phyloP scores from a whole-genome alignment of 2,329 filamentous ascomycete genomes.

The Colletotrichum sp. region DNA sequence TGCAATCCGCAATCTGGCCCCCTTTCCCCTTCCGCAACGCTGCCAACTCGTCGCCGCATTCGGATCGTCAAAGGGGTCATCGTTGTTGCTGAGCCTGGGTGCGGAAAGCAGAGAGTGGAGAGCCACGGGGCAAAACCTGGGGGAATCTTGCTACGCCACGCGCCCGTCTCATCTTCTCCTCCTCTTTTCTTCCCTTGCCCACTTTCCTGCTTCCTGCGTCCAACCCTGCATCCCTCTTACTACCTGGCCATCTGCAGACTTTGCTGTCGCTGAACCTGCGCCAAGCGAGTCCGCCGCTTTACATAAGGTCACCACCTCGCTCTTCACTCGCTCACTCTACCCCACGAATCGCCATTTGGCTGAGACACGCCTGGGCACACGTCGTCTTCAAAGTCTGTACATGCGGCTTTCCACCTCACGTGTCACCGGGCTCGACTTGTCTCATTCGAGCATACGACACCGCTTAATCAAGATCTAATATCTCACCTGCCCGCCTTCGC shows the following conservation, averaged over 20 bases:
- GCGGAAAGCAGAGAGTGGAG: not conserved
- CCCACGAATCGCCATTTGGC: not conserved
- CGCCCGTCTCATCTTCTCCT: constrained; percentile 4
- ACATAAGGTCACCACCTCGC: not conserved
- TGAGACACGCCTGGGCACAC: not conserved
- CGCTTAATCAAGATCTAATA: constrained; percentile 12
- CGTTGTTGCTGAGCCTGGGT: not conserved
- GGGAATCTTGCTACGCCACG: constrained; percentile 10
- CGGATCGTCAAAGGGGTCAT: not conserved
- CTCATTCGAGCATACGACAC: not conserved
- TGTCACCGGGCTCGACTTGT: not conserved
- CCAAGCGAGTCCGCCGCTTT: not conserved
- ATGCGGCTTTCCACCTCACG: not conserved
- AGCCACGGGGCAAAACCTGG: constrained; percentile 4
- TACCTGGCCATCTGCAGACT: not conserved
- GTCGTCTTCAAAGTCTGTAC: not conserved
- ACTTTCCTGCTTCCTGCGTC: not conserved
- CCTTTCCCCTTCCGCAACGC: not conserved
- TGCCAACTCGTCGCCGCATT: not conserved
- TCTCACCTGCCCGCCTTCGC: not conserved
- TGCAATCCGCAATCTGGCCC: not conserved
- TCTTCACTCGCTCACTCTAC: not conserved
- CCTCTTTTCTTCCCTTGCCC: not conserved
- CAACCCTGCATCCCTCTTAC: not conserved
- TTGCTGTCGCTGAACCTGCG: not conserved